Base-by-base conservation (phyloP, 1,284 basidiomycete species). In the Leccinum subrobustum region DNA sequence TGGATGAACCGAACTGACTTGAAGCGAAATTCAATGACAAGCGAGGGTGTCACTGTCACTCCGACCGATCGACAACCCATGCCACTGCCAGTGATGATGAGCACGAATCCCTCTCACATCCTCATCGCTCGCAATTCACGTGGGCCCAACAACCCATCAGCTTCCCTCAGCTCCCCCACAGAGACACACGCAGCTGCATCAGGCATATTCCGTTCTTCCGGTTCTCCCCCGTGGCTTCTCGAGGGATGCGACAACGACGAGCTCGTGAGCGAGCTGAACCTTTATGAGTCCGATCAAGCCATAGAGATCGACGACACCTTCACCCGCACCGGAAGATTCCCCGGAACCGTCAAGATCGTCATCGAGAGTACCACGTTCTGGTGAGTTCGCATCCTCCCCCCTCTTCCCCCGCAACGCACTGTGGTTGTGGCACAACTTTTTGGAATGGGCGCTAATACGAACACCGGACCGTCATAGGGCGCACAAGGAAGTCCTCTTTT, bases 171-270 rank as follows among this genome's bases (percentile, higher is more conserved):
- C 67, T 90, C 88, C 6, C 91, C 91, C 3, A 91, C 87, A 42
- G 91, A 93, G 73, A 92, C 91, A 2, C 91, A 92, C 73, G 90
- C 91, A 1, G 90, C 91, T 1, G 91, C 91, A 1, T 81, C 90
- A 25, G 91, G 91, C 52, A 87, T 92, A 62, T 91, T 92, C 73
- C 81, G 90, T 53, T 88, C 88, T 1, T 84, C 90, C 11, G 86
- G 85, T 60, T 89, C 88, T 6, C 88, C 89, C 0, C 86, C 87
- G n/a, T 89, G 87, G 84, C 77, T 85, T 44, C 78, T 89, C 33
- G 87, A 91, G 65, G 89, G 88, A 67, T 83, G 81, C 66, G 88
- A 88, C 70, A 81, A 83, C 6, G 87, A 89, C 65, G 87, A 88
- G 56, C 79, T 85, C 60, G 81, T 84, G 48, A 85, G 87, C 3